Evolutionary conservation across 306 rosid species (phyloP).

Genomic region (Hippophae rhamnoides): DNA sequence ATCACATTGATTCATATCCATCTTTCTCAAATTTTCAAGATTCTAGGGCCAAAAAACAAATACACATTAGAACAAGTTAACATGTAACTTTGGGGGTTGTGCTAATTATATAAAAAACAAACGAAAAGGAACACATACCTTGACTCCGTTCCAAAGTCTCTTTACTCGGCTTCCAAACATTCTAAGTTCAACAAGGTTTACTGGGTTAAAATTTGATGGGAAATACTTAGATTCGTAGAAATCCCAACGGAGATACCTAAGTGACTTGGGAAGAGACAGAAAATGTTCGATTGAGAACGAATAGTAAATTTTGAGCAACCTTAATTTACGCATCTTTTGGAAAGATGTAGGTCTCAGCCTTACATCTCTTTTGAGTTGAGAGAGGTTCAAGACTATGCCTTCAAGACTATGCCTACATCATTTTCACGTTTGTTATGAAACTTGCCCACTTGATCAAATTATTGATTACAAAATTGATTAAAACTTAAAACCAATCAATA

Average conservation of each 20-base stretch:
- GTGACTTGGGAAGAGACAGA: neutral
- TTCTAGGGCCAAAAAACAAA: neutral
- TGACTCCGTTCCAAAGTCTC: constrained; percentile 4
- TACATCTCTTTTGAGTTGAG: neutral
- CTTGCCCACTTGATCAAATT: too few relatives aligned
- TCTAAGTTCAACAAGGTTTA: constrained; percentile 10
- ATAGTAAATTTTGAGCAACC: constrained; percentile 10
- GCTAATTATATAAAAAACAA: neutral
- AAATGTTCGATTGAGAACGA: neutral
- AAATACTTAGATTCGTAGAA: constrained; percentile 6
- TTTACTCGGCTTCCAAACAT: neutral
- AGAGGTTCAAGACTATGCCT: constrained; percentile 6
- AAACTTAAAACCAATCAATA: too few relatives aligned
- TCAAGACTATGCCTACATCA: neutral
- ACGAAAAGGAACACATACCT: neutral
- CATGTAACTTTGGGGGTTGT: too few relatives aligned
- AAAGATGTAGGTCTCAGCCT: constrained; percentile 18
- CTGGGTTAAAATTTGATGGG: neutral
- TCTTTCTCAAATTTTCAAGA: neutral
- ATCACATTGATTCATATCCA: neutral
- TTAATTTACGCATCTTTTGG: constrained; percentile 17
- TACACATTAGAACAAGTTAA: neutral
- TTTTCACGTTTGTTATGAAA: too few relatives aligned
- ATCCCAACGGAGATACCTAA: constrained; percentile 18
- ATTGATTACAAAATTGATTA: too few relatives aligned